Base-by-base conservation (phyloP, 192 early-diverging fungal species). In the Coemansia sp. region DNA sequence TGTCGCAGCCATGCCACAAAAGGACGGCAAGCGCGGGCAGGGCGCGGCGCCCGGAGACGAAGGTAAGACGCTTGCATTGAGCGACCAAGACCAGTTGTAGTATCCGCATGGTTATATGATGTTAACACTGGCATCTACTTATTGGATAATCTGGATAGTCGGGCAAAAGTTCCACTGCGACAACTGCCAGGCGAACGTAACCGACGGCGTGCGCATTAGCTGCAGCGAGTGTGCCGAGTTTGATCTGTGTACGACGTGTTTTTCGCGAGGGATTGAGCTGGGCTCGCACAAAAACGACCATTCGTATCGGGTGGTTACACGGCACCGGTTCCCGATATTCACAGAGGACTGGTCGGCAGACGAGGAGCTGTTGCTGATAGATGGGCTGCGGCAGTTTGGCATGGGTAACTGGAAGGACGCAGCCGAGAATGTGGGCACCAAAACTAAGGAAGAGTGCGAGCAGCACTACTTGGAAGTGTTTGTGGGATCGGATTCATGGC, bases 321-420 rank as follows among this genome's bases (percentile, higher is more conserved):
- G 74, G 36, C 69, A 71, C 61, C 69, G 68, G 19, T 98, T 95
- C 71, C 92, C 94, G 5, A 90, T 99, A 40, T 96, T 94, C 67
- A 88, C 91, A 15, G 80, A 83, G 17, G 87, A 93, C 58, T 99
- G 97, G 97, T 89, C 88, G 46, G 97, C 94, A 4, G 93, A 98
- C 53, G 97, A 99, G 64, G 97, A 99, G 81, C 81, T 98, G 49
- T 65, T 94, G 59, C 82, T 99, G 62, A 91, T 98, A 42, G 94
- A 97, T 59, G 92, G 89, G 5, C 83, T 93, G 48, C 90, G 94
- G 73, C 85, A 91, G 69, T 93, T 88, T 76, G 97, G 97, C 20
- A 86, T 98, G 59, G 97, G 97, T 34, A 98, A 98, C 81, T 99
- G 95, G 95, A 91, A 91, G 67, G 92, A 94, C 50, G 90, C 96